Conservation (phyloP, 2,329 filamentous ascomycete species). For the Rutstroemia sp. region DNA sequence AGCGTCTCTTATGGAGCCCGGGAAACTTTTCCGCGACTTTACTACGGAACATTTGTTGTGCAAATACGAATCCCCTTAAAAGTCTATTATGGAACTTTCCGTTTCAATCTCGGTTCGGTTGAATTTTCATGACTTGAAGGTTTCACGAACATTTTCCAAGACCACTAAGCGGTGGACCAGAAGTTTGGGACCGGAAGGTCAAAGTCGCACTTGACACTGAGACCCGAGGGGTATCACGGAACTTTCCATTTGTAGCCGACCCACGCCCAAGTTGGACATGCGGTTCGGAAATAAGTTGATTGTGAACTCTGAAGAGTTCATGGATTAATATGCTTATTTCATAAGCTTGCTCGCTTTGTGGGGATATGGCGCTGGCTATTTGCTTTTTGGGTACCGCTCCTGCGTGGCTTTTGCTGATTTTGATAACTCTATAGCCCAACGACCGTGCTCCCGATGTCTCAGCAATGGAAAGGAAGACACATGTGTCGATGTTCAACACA, state of each 20-base stretch:
- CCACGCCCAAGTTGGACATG: neutral
- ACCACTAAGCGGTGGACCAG: neutral
- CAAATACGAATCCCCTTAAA: neutral
- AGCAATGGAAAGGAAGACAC: conserved; percentile 74
- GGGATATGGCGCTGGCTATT: neutral
- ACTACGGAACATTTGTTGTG: neutral
- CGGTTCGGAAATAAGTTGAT: too few relatives aligned
- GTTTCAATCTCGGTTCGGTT: neutral
- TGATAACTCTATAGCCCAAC: conserved; percentile 46
- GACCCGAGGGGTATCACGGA: neutral
- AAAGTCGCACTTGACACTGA: too few relatives aligned
- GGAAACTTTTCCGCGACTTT: neutral
- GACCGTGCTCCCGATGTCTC: conserved; percentile 71
- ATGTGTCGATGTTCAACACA: conserved; percentile 79
- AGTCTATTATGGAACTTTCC: neutral
- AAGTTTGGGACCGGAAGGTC: neutral
- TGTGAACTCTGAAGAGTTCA: neutral
- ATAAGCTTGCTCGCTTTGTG: neutral
- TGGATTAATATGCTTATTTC: neutral
- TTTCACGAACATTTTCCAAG: neutral
- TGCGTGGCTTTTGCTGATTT: conserved; percentile 15
- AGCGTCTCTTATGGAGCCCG: neutral
- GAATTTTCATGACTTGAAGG: neutral
- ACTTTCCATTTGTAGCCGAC: neutral
- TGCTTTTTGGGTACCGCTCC: neutral